phyloP scores from a whole-genome alignment of 768 basidiomycete species.

The Asterophora lycoperdoides region DNA sequence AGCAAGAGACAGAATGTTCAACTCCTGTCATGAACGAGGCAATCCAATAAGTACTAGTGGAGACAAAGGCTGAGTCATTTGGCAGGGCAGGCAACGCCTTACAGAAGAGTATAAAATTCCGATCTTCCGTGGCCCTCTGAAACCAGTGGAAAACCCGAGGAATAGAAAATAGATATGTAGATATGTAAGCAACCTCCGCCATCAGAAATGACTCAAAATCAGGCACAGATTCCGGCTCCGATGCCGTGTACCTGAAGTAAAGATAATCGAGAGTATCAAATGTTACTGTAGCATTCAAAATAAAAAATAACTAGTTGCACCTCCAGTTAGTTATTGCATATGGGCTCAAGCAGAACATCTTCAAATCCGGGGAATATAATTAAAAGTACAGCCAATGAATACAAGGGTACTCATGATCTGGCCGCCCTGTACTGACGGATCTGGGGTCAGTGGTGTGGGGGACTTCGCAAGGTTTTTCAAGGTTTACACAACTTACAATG shows the following conservation, averaged over 20 bases:
- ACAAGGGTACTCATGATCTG: background rate
- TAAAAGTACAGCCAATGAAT: background rate
- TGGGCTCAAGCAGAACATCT: no score
- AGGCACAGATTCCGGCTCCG: slow-evolving; percentile 3
- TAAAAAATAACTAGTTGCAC: no score
- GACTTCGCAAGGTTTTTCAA: background rate
- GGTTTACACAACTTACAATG: background rate
- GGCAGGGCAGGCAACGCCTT: background rate
- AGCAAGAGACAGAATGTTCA: background rate
- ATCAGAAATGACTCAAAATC: slow-evolving; percentile 13
- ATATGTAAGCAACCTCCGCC: slow-evolving; percentile 1
- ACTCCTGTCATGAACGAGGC: background rate
- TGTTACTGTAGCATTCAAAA: background rate
- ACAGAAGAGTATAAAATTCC: background rate
- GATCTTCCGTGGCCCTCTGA: slow-evolving; percentile 2
- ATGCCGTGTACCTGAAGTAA: background rate
- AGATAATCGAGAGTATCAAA: background rate
- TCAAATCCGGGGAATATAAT: background rate
- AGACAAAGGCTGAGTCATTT: slow-evolving; percentile 1
- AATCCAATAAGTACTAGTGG: background rate
- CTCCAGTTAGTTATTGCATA: no score
- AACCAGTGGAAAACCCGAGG: background rate
- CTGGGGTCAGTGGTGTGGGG: background rate
- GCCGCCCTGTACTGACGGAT: background rate
- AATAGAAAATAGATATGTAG: background rate